Evolutionary conservation across 768 basidiomycete genomes (phyloP), one percentile per base, ranked within the genome.

Genomic region (Pisolithus marmoratus): DNA sequence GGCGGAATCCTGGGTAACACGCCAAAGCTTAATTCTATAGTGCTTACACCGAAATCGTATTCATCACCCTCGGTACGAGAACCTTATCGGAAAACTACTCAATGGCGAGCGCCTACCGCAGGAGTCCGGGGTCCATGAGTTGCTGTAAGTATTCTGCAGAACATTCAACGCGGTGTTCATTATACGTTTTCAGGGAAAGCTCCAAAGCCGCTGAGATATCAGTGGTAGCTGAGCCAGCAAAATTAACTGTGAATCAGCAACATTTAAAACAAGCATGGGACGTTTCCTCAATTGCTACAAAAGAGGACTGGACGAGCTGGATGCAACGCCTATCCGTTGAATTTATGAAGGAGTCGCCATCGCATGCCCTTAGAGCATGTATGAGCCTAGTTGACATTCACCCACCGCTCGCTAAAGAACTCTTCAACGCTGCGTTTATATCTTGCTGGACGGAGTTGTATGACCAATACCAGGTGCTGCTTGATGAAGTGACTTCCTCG

Each of bases 241-340:
- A 90, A 72, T 82, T 97, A 72, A 80, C 84, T 2, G 94, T 97
- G 38, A 99, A 99, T 61, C 96, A 98, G 68, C 93, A 95, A 58
- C 91, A 95, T 67, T 79, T 99, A 55, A 97, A 96, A 68, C 85
- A 92, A 60, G 94, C 94, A 1, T 99, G 96, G 95, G 94, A 96
- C 58, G 81, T 83, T 2, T 87, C 89, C 6, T 78, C 81, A 54
- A 77, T 90, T 7, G 72, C 78, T 23, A 88, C 88, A 2, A 77
- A 78, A 48, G 88, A 93, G 42, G 94, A 98, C 57, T 99, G 96
- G 96, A 72, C 78, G 17, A 92, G 94, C 37, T 99, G 96, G 96
- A 86, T 96, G 75, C 92, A 90, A 62, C 80, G 86, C 15, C 78
- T 99, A 8, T 85, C 92, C 17, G 89, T 94, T 2, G 94, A 97